Evolutionary conservation across 2,329 filamentous ascomycete species (phyloP), one percentile per base, ranked within the genome.

Genomic region (Fusarium torulosum): DNA sequence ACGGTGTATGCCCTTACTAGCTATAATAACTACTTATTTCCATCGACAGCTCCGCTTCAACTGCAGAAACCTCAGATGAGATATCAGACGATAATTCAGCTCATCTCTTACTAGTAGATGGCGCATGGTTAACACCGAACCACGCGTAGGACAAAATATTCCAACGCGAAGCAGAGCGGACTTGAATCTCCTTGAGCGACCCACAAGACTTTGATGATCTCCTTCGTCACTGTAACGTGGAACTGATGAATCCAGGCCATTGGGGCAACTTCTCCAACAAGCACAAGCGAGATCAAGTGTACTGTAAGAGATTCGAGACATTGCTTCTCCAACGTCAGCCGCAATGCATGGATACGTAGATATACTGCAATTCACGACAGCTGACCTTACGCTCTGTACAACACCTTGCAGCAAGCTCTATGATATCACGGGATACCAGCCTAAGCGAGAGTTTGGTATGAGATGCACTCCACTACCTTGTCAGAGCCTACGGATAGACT

Each of bases 1-100:
- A 72, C 70, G 70, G 68, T 71, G 68, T 71, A 52, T 54, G n/a
- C 31, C 8, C 21, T 15, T 33, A 33, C 29, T 33, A 33, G 29
- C 29, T 15, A 15, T 33, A 6, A 14, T 33, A 33, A 33, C 35
- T n/a, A 10, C 35, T n/a, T 37, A 37, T 19, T 37, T n/a, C 33
- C 17, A 37, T 37, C n/a, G 11, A n/a, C n/a, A 37, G 8, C 17
- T 37, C 35, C 35, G 35, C 35, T 17, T n/a, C 35, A 29, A 47
- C 21, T 53, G 29, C 7, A 49, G 14, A 10, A 19, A 50, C 9
- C 9, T 19, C 14, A 7, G 21, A 45, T 20, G 15, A 54, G 37
- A 25, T 15, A 63, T 63, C 52, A 52, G 52, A 8, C 41, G 44
- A 46, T 46, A 21, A 20, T 53, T 27, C 31, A 50, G 19, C 31